Evolutionary conservation across 345 rosid species (phyloP).

Genomic region (Punica granatum): DNA sequence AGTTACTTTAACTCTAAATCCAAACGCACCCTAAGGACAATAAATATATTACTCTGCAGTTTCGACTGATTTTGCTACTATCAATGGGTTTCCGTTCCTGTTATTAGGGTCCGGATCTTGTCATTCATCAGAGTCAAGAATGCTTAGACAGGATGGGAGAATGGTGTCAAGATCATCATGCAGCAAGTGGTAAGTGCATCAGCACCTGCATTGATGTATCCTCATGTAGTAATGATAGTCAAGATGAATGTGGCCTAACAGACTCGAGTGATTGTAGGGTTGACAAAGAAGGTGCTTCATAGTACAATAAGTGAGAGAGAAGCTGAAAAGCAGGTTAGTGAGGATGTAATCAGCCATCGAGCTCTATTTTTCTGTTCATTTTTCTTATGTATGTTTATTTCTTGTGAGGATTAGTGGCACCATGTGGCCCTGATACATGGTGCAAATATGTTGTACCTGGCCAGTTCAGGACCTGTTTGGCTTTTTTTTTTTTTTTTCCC

Average conservation of each 20-base stretch:
- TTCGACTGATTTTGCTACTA: not conserved
- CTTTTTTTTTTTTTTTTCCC: not conserved
- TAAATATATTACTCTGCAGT: not conserved
- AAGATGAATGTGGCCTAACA: constrained; percentile 1
- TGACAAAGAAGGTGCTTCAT: constrained; percentile 66
- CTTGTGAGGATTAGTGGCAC: not conserved
- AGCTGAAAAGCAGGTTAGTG: constrained; percentile 79
- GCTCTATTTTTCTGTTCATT: not conserved
- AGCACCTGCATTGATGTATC: not conserved
- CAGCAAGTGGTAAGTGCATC: constrained; percentile 62
- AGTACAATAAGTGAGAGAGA: constrained; percentile 64
- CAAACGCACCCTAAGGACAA: not conserved
- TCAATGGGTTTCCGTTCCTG: constrained; percentile 1
- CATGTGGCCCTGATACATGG: not conserved
- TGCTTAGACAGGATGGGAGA: constrained; percentile 80
- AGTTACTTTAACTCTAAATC: no score
- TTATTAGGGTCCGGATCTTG: constrained; percentile 82
- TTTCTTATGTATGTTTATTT: not conserved
- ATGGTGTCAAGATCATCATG: constrained; percentile 89
- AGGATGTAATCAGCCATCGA: constrained; percentile 3
- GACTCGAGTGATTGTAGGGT: constrained; percentile 36
- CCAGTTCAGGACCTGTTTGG: not conserved
- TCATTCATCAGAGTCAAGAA: constrained; percentile 70
- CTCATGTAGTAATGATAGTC: not conserved
- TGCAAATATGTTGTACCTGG: not conserved